A percentile compares a stretch with the other conserved stretches of the same genome.
Evolutionary conservation across 768 basidiomycete genomes (phyloP).

Genomic region (Austroboletus eburneus): DNA sequence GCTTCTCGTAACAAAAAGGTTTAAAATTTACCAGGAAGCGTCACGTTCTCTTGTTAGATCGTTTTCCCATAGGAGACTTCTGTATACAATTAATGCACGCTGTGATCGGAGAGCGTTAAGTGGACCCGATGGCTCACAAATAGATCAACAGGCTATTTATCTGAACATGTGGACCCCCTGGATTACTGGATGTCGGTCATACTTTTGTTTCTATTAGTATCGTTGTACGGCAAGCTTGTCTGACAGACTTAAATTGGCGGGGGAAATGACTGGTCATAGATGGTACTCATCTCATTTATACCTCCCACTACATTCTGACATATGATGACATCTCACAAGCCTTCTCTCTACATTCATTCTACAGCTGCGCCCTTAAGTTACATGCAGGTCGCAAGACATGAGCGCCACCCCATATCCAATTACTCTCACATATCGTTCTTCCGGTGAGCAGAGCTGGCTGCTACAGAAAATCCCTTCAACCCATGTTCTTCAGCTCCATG

Average conservation of each 20-base stretch:
- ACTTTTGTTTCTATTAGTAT: slow-evolving; percentile 14
- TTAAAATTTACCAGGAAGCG: too few species aligned
- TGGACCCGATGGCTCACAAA: slow-evolving; percentile 16
- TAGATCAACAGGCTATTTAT: too few species aligned
- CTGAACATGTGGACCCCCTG: slow-evolving; percentile 2
- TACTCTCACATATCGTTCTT: slow-evolving; percentile 48
- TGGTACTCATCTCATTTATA: neutral
- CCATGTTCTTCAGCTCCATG: slow-evolving; percentile 38
- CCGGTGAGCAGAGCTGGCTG: slow-evolving; percentile 34
- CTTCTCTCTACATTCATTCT: slow-evolving; percentile 15
- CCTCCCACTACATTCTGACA: neutral
- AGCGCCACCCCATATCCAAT: slow-evolving; percentile 11
- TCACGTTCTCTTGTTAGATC: too few species aligned
- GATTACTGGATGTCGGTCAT: slow-evolving; percentile 2
- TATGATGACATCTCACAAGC: slow-evolving; percentile 20
- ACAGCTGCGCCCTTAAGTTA: slow-evolving; percentile 29
- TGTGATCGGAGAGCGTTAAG: too few species aligned
- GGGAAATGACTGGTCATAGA: neutral
- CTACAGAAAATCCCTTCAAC: neutral
- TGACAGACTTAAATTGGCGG: slow-evolving; percentile 15
- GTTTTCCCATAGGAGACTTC: too few species aligned
- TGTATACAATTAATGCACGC: too few species aligned
- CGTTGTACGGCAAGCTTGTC: slow-evolving; percentile 22
- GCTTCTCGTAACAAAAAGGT: too few species aligned
- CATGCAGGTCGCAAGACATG: slow-evolving; percentile 26